These are phyloP conservation scores for Boletus sensibilis DNA, from an alignment of 768 basidiomycete genomes.

Conservation along the genomic window DNA sequence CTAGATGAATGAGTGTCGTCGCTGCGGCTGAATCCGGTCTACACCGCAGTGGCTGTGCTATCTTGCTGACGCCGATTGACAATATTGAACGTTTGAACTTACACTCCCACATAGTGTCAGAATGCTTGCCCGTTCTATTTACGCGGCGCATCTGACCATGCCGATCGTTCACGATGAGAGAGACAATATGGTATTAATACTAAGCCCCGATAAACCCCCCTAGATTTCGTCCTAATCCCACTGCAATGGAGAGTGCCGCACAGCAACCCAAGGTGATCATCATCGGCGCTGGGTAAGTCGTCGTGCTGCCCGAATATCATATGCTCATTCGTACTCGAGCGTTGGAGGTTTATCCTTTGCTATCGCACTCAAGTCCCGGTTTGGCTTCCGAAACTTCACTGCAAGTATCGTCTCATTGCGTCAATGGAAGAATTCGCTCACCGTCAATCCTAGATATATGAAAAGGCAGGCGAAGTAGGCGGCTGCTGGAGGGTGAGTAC, in stretches of 20 bases:
- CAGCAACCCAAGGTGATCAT: conserved; percentile 18
- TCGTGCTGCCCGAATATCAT: background rate
- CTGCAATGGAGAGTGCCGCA: background rate
- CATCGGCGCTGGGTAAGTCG: conserved; percentile 24
- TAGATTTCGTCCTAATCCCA: background rate
- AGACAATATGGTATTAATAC: conserved; percentile 1
- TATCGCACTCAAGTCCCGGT: conserved; percentile 40
- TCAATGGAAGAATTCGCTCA: background rate
- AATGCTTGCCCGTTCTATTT: background rate
- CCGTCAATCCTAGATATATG: conserved; percentile 37
- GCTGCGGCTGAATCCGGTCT: conserved; percentile 1
- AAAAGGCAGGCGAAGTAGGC: conserved; percentile 45
- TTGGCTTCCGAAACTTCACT: conserved; percentile 40
- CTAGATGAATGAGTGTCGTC: background rate
- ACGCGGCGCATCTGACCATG: background rate
- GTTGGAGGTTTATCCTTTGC: conserved; percentile 44
- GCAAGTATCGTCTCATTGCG: conserved; percentile 26
- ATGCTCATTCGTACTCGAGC: conserved; percentile 22
- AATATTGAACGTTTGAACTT: no score
- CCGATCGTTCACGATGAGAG: background rate
- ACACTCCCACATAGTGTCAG: background rate
- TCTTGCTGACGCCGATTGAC: no score
- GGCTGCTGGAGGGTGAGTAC: conserved; percentile 52
- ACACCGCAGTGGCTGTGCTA: conserved; percentile 26
- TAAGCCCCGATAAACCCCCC: background rate